phyloP scores from a whole-genome alignment of 148 eudicot species.

The Dianthus caryophyllus region DNA sequence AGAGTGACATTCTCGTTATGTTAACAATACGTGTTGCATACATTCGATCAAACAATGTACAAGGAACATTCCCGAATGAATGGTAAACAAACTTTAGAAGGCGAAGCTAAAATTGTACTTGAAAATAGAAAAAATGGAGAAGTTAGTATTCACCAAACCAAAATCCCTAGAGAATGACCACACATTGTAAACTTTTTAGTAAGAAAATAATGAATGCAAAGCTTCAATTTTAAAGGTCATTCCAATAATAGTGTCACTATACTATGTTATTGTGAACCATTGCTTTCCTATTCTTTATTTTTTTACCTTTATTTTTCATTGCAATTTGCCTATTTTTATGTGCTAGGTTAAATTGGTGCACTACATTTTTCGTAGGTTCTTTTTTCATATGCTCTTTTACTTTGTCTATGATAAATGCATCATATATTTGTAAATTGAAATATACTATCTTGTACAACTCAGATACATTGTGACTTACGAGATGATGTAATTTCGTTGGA shows the following conservation, averaged over 20 bases:
- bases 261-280: slow-evolving; percentile 23
- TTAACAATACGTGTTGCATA: too few relatives aligned
- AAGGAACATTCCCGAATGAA: background rate
- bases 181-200: slow-evolving; percentile 11
- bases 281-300: slow-evolving; percentile 13
- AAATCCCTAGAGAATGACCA: background rate
- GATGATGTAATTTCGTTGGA: too few relatives aligned
- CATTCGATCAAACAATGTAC: background rate
- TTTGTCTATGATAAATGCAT: too few relatives aligned
- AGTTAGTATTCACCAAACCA: background rate
- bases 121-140: background rate
- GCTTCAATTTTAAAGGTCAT: background rate
- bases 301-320: slow-evolving; percentile 2
- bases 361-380: too few relatives aligned
- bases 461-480: too few relatives aligned
- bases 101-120: background rate
- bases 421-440: too few relatives aligned
- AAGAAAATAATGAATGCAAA: slow-evolving; percentile 9
- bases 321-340: slow-evolving; percentile 11
- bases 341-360: background rate
- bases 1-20: too few relatives aligned
- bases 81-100: background rate
- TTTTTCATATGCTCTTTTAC: too few relatives aligned
- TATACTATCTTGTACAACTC: too few relatives aligned
- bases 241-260: background rate